Conservation (phyloP, 2,329 filamentous ascomycete genomes). For the Botrytis pseudocinerea region DNA sequence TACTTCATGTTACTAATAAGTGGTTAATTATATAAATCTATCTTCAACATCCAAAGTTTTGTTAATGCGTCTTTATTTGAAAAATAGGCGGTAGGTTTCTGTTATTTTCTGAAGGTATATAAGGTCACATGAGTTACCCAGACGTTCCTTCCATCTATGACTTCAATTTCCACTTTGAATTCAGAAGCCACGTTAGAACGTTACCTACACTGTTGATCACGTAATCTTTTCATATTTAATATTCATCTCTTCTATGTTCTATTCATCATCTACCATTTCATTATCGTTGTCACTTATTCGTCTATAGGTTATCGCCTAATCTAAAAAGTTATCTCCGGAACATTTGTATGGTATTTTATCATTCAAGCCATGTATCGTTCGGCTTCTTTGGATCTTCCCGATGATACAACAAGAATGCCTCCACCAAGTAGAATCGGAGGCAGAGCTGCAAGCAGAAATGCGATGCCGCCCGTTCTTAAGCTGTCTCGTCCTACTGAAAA, state of each 20-base stretch:
- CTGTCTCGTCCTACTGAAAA: not conserved
- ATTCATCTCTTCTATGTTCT: not conserved
- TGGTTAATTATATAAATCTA: not conserved
- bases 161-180: not conserved
- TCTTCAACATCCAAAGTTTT: not conserved
- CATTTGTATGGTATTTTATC: not conserved
- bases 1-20: not conserved
- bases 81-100: not conserved
- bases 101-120: not conserved
- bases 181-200: not conserved
- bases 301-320: not conserved
- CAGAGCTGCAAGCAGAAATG: not conserved
- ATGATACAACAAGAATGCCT: not conserved
- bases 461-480: not conserved
- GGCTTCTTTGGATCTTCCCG: not conserved
- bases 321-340: not conserved
- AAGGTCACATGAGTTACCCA: slow-evolving; percentile 4
- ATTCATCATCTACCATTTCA: not conserved
- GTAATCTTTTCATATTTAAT: not conserved
- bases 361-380: not conserved
- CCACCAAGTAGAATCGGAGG: not conserved
- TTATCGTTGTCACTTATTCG: not conserved
- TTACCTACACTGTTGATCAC: not conserved
- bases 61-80: not conserved
- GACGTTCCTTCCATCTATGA: not conserved